Evolutionary conservation across 2,329 filamentous ascomycete genomes (phyloP).

Genomic region (Aspergillus transmontanensis): DNA sequence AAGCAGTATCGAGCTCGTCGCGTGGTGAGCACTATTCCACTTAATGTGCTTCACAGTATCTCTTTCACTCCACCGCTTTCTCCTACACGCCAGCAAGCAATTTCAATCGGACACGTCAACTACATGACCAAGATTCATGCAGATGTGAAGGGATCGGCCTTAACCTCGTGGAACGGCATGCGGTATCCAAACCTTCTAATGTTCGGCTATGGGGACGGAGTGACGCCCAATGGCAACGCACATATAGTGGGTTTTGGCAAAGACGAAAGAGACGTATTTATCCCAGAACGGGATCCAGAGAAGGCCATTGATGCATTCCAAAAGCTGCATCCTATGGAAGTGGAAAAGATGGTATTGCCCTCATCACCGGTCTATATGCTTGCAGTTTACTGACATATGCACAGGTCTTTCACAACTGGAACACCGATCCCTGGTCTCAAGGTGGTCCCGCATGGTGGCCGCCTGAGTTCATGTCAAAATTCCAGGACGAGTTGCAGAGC

Average conservation of each 20-base stretch:
- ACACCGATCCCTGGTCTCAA: slow-evolving; percentile 6
- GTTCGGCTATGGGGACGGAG: slow-evolving; percentile 7
- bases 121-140: slow-evolving; percentile 26
- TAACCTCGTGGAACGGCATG: slow-evolving; percentile 8
- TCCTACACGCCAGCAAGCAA: slow-evolving; percentile 19
- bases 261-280: not conserved
- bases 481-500: slow-evolving; percentile 5
- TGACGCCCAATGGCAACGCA: not conserved
- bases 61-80: not conserved
- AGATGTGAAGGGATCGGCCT: slow-evolving; percentile 12
- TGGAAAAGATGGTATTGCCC: not conserved
- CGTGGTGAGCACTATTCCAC: slow-evolving; percentile 31
- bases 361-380: no score
- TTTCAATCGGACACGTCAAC: slow-evolving; percentile 21
- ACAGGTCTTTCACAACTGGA: slow-evolving; percentile 9
- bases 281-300: slow-evolving; percentile 1
- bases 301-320: not conserved
- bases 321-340: slow-evolving; percentile 2
- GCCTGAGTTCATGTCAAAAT: slow-evolving; percentile 2
- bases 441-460: slow-evolving; percentile 5
- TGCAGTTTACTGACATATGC: not conserved
- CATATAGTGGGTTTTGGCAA: slow-evolving; percentile 4
- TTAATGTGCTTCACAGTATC: slow-evolving; percentile 8
- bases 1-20: slow-evolving; percentile 3
- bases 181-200: not conserved